These are phyloP conservation scores for Xylariaceae sp. DNA, from an alignment of 2,329 filamentous ascomycete genomes.

Conservation along the genomic window DNA sequence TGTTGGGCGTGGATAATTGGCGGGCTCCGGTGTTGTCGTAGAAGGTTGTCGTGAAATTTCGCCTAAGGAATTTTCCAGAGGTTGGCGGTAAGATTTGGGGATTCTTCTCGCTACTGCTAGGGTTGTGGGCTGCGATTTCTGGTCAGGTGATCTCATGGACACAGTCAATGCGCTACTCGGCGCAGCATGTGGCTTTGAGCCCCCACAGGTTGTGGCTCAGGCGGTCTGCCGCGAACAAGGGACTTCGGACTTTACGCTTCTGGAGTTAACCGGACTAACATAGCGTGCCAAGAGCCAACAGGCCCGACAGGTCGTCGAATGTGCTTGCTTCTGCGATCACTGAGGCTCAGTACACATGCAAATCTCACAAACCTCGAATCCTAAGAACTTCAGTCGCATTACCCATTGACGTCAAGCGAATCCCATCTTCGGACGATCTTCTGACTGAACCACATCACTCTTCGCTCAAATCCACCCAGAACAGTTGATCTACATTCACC, in stretches of 20 bases:
- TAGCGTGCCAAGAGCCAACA: too few relatives aligned
- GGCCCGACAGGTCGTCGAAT: too few relatives aligned
- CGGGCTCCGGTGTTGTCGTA: slow-evolving; percentile 20
- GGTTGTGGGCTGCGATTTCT: slow-evolving; percentile 21
- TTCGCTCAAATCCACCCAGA: too few relatives aligned
- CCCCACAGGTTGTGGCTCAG: background rate
- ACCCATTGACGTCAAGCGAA: too few relatives aligned
- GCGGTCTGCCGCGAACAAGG: background rate
- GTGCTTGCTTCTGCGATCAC: too few relatives aligned
- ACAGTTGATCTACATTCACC: too few relatives aligned
- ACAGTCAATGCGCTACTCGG: background rate
- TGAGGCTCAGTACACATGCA: too few relatives aligned
- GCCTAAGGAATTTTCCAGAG: slow-evolving; percentile 11
- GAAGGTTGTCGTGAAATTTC: slow-evolving; percentile 26
- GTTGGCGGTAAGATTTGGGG: slow-evolving; percentile 17
- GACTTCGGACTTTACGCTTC: background rate
- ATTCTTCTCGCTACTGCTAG: slow-evolving; percentile 11
- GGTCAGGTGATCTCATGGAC: slow-evolving; percentile 14
- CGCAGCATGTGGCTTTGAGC: background rate
- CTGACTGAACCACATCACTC: too few relatives aligned
- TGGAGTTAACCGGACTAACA: background rate
- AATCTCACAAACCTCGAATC: too few relatives aligned
- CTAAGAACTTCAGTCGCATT: too few relatives aligned
- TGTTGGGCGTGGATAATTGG: slow-evolving; percentile 21
- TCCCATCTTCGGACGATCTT: too few relatives aligned